Percentiles rank a stretch among this genome's conserved stretches.
Conservation (phyloP, 2,329 filamentous ascomycete genomes). For the Aaosphaeria arxii region DNA sequence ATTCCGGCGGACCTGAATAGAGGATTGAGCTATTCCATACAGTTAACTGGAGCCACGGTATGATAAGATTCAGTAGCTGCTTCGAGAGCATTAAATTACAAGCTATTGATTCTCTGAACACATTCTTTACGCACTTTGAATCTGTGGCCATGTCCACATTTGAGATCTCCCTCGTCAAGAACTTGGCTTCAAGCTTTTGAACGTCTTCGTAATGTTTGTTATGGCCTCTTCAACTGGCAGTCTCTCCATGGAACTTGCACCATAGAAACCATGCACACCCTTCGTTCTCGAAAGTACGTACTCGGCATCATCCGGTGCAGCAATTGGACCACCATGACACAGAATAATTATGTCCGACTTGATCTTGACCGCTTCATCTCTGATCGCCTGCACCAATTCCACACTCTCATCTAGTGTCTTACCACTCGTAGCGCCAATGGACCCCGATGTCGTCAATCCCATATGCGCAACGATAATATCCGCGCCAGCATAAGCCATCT, state of each 20-base stretch:
- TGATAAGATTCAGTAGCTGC: background rate
- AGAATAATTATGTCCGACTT: slow-evolving; percentile 62
- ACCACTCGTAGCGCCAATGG: slow-evolving; percentile 62
- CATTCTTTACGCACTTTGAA: no score
- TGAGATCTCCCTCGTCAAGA: no score
- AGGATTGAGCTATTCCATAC: slow-evolving; percentile 14
- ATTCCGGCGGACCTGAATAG: slow-evolving; percentile 12
- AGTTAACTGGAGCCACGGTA: slow-evolving; percentile 16
- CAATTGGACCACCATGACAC: slow-evolving; percentile 70
- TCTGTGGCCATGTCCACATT: no score
- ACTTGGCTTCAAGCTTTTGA: slow-evolving; percentile 43
- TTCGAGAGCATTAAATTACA: no score
- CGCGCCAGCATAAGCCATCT: slow-evolving; percentile 63
- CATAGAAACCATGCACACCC: slow-evolving; percentile 70
- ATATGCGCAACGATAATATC: slow-evolving; percentile 68
- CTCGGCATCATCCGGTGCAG: slow-evolving; percentile 60
- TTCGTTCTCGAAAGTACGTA: slow-evolving; percentile 60
- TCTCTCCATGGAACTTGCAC: slow-evolving; percentile 68
- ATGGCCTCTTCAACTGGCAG: slow-evolving; percentile 67
- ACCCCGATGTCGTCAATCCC: slow-evolving; percentile 63
- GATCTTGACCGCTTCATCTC: slow-evolving; percentile 57
- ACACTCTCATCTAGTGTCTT: slow-evolving; percentile 65
- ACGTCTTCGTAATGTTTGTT: slow-evolving; percentile 53
- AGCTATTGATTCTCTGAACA: no score
- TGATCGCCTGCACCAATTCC: slow-evolving; percentile 59